Base-by-base conservation (phyloP, 169 alveolate species). In the Plasmodium gaboni region DNA sequence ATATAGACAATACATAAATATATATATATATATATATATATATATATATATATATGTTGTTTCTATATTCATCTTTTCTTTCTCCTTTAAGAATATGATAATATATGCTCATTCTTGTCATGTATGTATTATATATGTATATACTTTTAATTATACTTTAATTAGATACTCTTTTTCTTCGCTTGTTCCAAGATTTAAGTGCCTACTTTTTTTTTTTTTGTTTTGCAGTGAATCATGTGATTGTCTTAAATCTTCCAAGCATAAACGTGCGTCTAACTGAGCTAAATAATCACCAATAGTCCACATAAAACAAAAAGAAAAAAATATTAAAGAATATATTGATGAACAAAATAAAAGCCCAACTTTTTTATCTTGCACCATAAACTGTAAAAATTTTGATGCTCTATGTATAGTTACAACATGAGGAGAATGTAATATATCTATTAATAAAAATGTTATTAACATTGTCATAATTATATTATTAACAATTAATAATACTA, bases 241-340 rank as follows among this genome's bases (percentile, higher is more conserved):
- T 32, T 19, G 17, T 51, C 87, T 32, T 38, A 85, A 60, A 24
- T 85, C 92, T 22, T 85, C 92, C 53, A 85, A 70, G 38, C 92
- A 85, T 38, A 70, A 28, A 17, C 61, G 55, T 5, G 92, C 92
- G 71, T 85, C 92, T 17, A 85, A 44, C 1, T 85, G 74, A 8
- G 92, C 92, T 44, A 85, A 17, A 42, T 85, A 85, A 70, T 85
- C 92, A 0, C 92, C 87, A 60, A 85, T 24, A 13, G 85, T 85
- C 92, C 92, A 85, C 92, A 85, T 85, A 60, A 85, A 85, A 60
- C 87, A 85, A 24, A 71, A 85, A 22, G 92, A 85, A 85, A 85
- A 68, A 65, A 85, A 85, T 70, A 85, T 85, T 65, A 85, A 60
- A 22, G n/a, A 48, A 26, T 85, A 85, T 7, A 85, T 74, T 55